Percentiles rank a stretch among this genome's conserved stretches.
Conservation (phyloP, 345 rosid species). For the Salix purpurea region DNA sequence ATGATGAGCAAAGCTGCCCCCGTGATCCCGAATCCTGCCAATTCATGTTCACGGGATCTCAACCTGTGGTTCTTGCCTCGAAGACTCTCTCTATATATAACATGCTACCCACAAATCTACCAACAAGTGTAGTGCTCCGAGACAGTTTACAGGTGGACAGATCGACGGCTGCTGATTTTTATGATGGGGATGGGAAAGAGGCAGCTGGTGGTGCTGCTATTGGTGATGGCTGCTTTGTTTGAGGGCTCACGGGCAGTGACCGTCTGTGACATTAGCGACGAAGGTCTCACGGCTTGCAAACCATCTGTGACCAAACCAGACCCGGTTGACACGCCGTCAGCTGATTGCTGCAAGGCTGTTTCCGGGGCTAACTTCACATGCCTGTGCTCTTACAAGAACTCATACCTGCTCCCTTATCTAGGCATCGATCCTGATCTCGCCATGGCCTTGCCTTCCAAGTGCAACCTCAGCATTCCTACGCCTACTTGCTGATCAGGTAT, state of each 20-base stretch:
- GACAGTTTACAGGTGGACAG: no score
- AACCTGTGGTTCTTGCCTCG: conserved; percentile 9
- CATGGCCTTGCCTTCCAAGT: conserved; percentile 47
- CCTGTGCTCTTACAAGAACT: conserved; percentile 58
- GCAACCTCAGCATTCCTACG: conserved; percentile 32
- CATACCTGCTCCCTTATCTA: conserved; percentile 42
- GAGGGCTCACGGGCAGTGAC: conserved; percentile 27
- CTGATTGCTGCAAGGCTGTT: conserved; percentile 51
- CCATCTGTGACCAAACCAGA: conserved; percentile 52
- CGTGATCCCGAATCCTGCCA: conserved; percentile 29
- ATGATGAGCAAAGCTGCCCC: not conserved
- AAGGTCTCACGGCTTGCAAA: conserved; percentile 50
- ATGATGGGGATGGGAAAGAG: not conserved
- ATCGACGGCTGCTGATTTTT: no score
- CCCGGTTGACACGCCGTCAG: conserved; percentile 47
- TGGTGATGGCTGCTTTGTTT: not conserved
- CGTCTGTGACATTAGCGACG: conserved; percentile 45
- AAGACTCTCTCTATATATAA: conserved; percentile 10
- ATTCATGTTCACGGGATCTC: conserved; percentile 29
- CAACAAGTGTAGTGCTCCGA: not conserved
- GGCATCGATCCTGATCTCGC: conserved; percentile 74
- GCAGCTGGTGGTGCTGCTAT: conserved; percentile 5
- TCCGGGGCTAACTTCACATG: conserved; percentile 48
- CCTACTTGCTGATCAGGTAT: conserved; percentile 16
- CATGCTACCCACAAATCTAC: not conserved